phyloP scores from a whole-genome alignment of 345 rosid genomes.

The Erucastrum elatum region DNA sequence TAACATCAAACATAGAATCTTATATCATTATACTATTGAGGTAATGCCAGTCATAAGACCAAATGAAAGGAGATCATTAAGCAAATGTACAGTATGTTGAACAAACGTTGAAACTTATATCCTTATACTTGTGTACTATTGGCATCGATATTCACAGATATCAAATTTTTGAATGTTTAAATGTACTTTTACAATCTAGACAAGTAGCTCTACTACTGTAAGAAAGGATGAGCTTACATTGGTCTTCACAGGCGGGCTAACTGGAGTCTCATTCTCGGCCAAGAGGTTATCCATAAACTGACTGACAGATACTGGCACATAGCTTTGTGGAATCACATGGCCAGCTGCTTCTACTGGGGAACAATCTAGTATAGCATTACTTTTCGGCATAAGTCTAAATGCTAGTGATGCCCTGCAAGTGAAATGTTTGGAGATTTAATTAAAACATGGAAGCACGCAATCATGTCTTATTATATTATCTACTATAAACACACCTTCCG shows the following conservation, averaged over 20 bases:
- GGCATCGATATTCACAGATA: conserved; percentile 20
- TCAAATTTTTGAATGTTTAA: not conserved
- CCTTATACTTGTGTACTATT: not conserved
- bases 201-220: not conserved
- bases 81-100: not conserved
- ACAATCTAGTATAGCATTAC: conserved; percentile 94
- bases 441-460: conserved; percentile 11
- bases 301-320: conserved; percentile 90
- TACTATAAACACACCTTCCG: conserved; percentile 62
- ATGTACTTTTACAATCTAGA: conserved; percentile 11
- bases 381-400: conserved; percentile 95
- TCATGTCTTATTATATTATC: not conserved
- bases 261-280: conserved; percentile 78
- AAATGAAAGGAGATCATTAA: conserved; percentile 17
- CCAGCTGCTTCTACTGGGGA: conserved; percentile 96
- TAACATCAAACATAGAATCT: conserved; percentile 32
- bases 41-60: conserved; percentile 17
- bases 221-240: conserved; percentile 53
- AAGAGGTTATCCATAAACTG: conserved; percentile 99
- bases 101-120: not conserved
- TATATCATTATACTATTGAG: conserved; percentile 12
- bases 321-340: conserved; percentile 88
- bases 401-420: conserved; percentile 72
- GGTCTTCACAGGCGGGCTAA: conserved; percentile 59
- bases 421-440: not conserved